Evolutionary conservation across 2,329 filamentous ascomycete genomes (phyloP).

Genomic region (Claviceps citrina): DNA sequence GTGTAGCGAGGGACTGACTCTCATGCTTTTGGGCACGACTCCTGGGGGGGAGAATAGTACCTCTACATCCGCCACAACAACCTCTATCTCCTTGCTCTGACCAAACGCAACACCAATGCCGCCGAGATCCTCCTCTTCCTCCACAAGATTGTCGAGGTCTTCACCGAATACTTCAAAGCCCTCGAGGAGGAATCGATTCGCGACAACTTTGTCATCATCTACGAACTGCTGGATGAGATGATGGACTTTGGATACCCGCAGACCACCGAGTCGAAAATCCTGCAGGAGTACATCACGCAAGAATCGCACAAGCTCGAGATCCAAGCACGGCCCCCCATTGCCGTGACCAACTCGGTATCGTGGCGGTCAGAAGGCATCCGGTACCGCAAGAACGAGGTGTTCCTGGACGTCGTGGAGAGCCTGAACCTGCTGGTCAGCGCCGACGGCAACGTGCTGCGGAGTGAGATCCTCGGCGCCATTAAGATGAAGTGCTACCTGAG

Average conservation of each 20-base stretch:
- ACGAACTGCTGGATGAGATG: constrained; percentile 98
- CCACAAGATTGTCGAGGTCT: constrained; percentile 95
- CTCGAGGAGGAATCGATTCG: constrained; percentile 96
- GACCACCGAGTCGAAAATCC: constrained; percentile 94
- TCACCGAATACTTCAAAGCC: constrained; percentile 99
- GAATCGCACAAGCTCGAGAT: constrained; percentile 98
- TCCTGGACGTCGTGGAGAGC: constrained; percentile 92
- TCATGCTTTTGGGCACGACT: constrained; percentile 2
- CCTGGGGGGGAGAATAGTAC: constrained; percentile 53
- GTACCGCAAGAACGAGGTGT: constrained; percentile 98
- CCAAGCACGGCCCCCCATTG: constrained; percentile 88
- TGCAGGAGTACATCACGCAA: constrained; percentile 98
- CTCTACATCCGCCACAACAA: constrained; percentile 99
- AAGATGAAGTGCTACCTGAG: constrained; percentile 99
- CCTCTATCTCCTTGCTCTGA: constrained; percentile 91
- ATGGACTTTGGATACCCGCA: constrained; percentile 99
- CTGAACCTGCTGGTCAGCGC: constrained; percentile 89
- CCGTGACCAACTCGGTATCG: constrained; percentile 93
- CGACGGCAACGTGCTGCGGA: constrained; percentile 86
- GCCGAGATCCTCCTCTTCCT: constrained; percentile 96
- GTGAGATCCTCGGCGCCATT: constrained; percentile 89
- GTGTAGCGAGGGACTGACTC: neutral
- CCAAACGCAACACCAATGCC: constrained; percentile 97
- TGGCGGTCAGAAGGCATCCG: constrained; percentile 97
- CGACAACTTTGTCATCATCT: constrained; percentile 98